Conservation (phyloP, 192 early-diverging fungal species). For the Mortierella alpina region DNA sequence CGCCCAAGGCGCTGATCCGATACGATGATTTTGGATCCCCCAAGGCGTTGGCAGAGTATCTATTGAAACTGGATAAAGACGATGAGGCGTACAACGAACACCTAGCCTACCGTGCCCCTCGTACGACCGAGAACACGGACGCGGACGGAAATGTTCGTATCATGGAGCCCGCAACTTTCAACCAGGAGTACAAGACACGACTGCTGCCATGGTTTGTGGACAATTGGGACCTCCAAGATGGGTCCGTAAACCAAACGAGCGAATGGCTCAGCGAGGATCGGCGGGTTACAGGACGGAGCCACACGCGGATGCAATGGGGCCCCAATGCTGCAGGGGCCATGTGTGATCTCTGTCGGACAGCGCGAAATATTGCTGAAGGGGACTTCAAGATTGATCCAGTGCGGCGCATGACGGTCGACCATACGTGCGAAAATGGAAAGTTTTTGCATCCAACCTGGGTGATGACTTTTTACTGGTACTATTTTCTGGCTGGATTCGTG, state of each 20-base stretch:
- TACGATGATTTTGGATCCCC: constrained; percentile 31
- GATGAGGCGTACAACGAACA: constrained; percentile 12
- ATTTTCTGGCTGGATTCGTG: neutral
- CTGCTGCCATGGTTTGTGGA: constrained; percentile 29
- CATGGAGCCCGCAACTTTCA: constrained; percentile 2
- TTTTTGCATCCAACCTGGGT: constrained; percentile 23
- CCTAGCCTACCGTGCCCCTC: neutral
- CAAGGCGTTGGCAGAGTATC: constrained; percentile 9
- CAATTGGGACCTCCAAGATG: constrained; percentile 17
- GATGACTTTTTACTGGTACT: constrained; percentile 17
- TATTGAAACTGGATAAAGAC: constrained; percentile 15
- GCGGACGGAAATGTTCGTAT: neutral
- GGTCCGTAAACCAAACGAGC: constrained; percentile 2
- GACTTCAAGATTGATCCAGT: neutral
- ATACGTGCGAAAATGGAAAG: constrained; percentile 5
- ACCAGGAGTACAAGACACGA: constrained; percentile 10
- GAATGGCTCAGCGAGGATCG: constrained; percentile 10
- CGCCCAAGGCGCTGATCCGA: constrained; percentile 19
- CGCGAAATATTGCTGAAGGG: constrained; percentile 13
- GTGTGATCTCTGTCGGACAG: constrained; percentile 13
- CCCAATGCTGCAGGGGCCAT: neutral
- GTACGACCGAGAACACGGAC: constrained; percentile 11
- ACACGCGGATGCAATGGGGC: constrained; percentile 30
- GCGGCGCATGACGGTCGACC: constrained; percentile 9
- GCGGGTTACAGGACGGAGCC: constrained; percentile 3